Base-by-base conservation (phyloP, 169 alveolate genomes). In the Plasmodium adleri region DNA sequence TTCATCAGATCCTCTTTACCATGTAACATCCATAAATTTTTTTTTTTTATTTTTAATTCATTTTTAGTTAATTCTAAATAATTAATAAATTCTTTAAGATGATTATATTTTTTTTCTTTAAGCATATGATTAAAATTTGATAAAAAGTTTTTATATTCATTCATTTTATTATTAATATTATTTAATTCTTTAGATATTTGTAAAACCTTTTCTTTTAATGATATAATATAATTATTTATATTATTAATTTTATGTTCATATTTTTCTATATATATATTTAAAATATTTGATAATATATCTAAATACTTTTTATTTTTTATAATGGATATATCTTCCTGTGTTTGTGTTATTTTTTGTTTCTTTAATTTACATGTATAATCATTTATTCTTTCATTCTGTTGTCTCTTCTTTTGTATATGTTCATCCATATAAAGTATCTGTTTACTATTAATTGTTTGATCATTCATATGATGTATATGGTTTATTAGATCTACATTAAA, bases 81-180 rank as follows among this genome's bases (percentile, higher is more conserved):
- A 5, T 1, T 12, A 12, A 78, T 4, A n/a, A 78, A 50, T 15
- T 49, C 56, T 26, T 67, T 66, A 17, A 49, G 24, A 58, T 13
- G 54, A 52, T 49, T 63, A 20, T 64, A 47, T 9, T 78, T 17
- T 22, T 39, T 22, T 39, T 66, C 47, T 32, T 66, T 70, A 2
- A 78, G 49, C 89, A 78, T 66, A 20, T 10, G 10, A 8, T 20
- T n/a, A 58, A 78, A 78, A n/a, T 26, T 17, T 22, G 59, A 20
- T 26, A 78, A 43, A 0, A 7, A 45, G 1, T 78, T 49, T 8
- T 54, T 39, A 45, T 66, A 66, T 2, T 28, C 43, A 64, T 70
- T 59, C 15, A 59, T 58, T 24, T 58, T 58, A 15, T 78, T 26
- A 39, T 66, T 59, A 4, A 59, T 70, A 50, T 39, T 32, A 12